Conservation (phyloP, 2,329 filamentous ascomycete genomes). For the Elsinoe necatrix region DNA sequence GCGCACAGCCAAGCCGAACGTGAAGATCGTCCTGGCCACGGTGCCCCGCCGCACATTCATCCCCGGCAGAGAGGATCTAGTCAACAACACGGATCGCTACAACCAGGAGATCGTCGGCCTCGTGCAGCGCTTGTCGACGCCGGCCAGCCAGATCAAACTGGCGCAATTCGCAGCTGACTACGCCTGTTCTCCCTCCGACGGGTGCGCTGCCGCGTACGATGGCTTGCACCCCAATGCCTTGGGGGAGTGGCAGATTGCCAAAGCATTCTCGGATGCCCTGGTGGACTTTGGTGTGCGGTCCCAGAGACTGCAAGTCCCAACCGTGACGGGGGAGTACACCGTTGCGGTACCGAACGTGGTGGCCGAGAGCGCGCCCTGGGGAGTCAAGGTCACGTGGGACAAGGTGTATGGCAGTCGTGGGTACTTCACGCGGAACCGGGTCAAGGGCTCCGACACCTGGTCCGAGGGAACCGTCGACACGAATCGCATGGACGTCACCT, state of each 20-base stretch:
- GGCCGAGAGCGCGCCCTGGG: conserved; percentile 16
- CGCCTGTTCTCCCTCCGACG: conserved; percentile 22
- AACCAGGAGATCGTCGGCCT: conserved; percentile 19
- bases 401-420: conserved; percentile 19
- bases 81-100: conserved; percentile 20
- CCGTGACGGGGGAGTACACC: background rate
- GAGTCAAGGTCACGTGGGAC: conserved; percentile 18
- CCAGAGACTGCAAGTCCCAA: background rate
- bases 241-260: conserved; percentile 37
- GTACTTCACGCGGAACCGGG: conserved; percentile 18
- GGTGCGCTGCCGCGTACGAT: conserved; percentile 30
- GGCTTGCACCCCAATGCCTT: conserved; percentile 37
- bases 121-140: conserved; percentile 22
- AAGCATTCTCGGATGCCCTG: conserved; percentile 33
- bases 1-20: conserved; percentile 23
- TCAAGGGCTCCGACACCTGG: conserved; percentile 15
- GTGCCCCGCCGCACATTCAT: conserved; percentile 21
- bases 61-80: conserved; percentile 20
- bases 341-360: background rate
- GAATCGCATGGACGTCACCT: conserved; percentile 17
- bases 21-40: conserved; percentile 21
- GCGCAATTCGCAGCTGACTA: conserved; percentile 31
- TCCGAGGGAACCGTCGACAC: conserved; percentile 1
- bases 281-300: conserved; percentile 12
- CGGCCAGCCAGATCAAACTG: conserved; percentile 27